Evolutionary conservation across 139 green algal species (phyloP), one percentile per base, ranked within the genome.

Genomic region (Spirogloea muscicola): DNA sequence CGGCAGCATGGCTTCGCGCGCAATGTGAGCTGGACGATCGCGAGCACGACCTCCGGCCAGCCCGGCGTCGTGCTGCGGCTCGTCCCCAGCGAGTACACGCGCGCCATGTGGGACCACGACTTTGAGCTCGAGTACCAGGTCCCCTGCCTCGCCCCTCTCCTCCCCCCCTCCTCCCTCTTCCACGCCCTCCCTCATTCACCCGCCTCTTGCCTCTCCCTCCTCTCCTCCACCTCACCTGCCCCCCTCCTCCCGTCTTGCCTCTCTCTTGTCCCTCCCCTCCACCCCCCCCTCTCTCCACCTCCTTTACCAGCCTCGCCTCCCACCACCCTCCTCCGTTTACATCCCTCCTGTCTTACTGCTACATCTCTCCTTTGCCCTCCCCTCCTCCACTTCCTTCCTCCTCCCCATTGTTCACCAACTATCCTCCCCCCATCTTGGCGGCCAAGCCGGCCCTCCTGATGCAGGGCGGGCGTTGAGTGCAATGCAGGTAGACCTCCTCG

Each of bases 1-100:
- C n/a, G 68, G 66, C 81, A 87, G 73, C 94, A 98, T 82, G 94
- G 94, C 31, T 99, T 99, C 87, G 94, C 94, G 0, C 89, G 94
- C 72, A 96, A 97, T 86, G 52, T 92, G 29, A 88, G 96, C 61
- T 99, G 93, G 93, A 57, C 74, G 43, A 69, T 86, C 16, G 81
- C 76, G 13, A 87, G 81, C 52, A 91, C 91, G 0, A 89, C 96
- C 37, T 41, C n/a, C 27, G 64, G 64, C 7, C 91, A 95, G 52
- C 90, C 92, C 27, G 62, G 37, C n/a, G 77, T 94, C 40, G 88
- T 95, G 84, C 82, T 99, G 49, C 80, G 91, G 37, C 87, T 99
- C 1, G 85, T 57, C 2, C 88, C 94, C 82, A 93, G 68, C 55
- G 92, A 97, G 0, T 95, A 96, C 85, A 97, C 94, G 3, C 81